Evolutionary conservation across 2,329 filamentous ascomycete species (phyloP), one percentile per base, ranked within the genome.

Genomic region (Apiospora sp.): DNA sequence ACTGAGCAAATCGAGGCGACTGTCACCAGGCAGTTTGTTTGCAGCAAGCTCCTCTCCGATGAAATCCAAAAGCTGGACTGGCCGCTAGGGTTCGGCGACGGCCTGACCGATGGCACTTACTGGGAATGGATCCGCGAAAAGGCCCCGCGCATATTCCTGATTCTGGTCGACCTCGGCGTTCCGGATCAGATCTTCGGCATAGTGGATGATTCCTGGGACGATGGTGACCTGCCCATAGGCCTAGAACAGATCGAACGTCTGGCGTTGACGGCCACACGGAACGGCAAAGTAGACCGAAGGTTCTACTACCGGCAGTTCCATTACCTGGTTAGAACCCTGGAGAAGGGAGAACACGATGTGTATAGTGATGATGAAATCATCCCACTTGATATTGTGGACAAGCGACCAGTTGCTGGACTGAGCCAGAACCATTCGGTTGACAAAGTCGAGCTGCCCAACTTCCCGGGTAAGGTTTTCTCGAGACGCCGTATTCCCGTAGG

Each of bases 121-220:
- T 91, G 92, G 85, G 92, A 94, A 79, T 94, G 92, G 91, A 94
- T 95, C 72, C 83, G 92, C 67, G 84, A 89, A 71, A 92, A 91
- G 76, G 91, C 92, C 8, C 91, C 90, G 78, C 87, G 91, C 67
- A 85, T 94, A 51, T 95, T 94, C 78, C 84, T 95, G 67, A 91
- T 94, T 51, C 84, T 95, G 37, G 86, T 90, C 71, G 92, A 94
- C 77, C 84, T 94, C 34, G 91, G 90, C 44, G 86, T 92, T 14
- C 89, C 92, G 0, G 91, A 93, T 76, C 91, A 92, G 79, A 94
- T 95, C 73, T 95, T 95, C 78, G 89, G 89, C 58, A 86, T 93
- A 70, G 90, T 94, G 72, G 92, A 95, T 81, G 90, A 92, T 78
- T 92, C 91, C 30, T 94, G 92, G 92, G 92, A 93, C 76, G 93